Conservation (phyloP, 768 basidiomycete genomes). For the Trametes cingulata region DNA sequence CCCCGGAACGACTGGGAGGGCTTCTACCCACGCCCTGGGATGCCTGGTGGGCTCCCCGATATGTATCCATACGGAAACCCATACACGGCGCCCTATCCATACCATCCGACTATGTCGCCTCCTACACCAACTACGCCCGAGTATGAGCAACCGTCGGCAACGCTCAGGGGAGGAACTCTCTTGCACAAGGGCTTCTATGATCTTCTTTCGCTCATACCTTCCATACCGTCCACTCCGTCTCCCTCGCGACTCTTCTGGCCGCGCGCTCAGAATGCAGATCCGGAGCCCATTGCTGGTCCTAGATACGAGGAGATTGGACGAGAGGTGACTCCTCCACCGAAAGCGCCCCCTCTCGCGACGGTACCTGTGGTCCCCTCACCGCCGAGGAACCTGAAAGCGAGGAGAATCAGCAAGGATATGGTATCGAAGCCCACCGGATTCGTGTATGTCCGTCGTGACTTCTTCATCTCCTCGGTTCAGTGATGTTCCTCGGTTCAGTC, state of each 20-base stretch:
- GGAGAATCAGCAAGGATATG: constrained; percentile 85
- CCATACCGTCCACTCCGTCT: constrained; percentile 53
- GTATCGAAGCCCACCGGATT: constrained; percentile 82
- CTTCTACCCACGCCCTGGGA: constrained; percentile 11
- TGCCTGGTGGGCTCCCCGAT: constrained; percentile 19
- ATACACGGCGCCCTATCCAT: constrained; percentile 40
- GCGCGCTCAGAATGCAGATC: constrained; percentile 39
- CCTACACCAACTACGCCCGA: constrained; percentile 1
- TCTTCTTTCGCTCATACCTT: constrained; percentile 76
- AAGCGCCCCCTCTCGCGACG: constrained; percentile 32
- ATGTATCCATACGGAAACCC: constrained; percentile 27
- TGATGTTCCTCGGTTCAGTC: constrained; percentile 45
- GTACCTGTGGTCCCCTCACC: constrained; percentile 36
- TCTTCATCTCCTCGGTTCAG: constrained; percentile 16
- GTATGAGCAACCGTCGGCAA: constrained; percentile 15
- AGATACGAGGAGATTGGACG: constrained; percentile 62
- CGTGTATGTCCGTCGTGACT: constrained; percentile 56
- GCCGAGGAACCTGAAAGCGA: constrained; percentile 49
- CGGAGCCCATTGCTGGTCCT: constrained; percentile 59
- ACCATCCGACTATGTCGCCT: constrained; percentile 25
- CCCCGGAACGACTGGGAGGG: constrained; percentile 10
- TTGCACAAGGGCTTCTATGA: constrained; percentile 92
- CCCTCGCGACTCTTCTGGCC: constrained; percentile 65
- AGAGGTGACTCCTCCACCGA: constrained; percentile 15
- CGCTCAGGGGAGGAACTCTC: constrained; percentile 60